Evolutionary conservation across 2,329 filamentous ascomycete species (phyloP), one percentile per base, ranked within the genome.

Genomic region (Paramyrothecium sp.): DNA sequence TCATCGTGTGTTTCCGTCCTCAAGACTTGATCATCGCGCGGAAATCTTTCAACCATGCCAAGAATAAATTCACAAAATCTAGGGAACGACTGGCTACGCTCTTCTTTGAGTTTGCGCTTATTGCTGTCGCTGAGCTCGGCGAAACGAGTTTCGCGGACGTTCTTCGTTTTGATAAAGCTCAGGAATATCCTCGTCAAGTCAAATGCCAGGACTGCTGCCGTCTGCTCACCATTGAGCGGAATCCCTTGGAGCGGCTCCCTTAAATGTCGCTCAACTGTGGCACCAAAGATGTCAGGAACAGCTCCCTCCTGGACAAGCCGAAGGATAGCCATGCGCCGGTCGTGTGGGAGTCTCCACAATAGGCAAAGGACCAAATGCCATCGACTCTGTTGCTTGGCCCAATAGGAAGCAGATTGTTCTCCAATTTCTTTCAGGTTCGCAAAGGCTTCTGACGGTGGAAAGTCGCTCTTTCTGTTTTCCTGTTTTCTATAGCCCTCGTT

Each of bases 101-200:
- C 50, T 51, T 17, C 13, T 20, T 7, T 62, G 54, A 23, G 54
- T 38, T 33, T 34, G 48, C 26, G 51, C 20, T 23, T 67, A 51
- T 38, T 56, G 65, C 10, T 59, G 7, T 53, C 47, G 8, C 47
- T 50, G n/a, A 69, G 53, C 5, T 53, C 54, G 12, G 59, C 19
- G 20, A 73, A 30, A 4, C 61, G 59, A 3, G 54, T 53, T 11
- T 72, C 67, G 23, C 56, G 58, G 20, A 56, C 59, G 20, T 63
- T 34, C 33, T 65, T 68, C 21, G 65, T 66, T 38, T 61, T 65
- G 7, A 66, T 54, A 51, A 69, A 73, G 51, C 65, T 67, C 8
- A 72, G 54, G 48, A 71, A 75, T 10, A 72, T 34, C 17, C 67
- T 64, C 8, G 65, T 64, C 5, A 71, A 13, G 50, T 75, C 71